Evolutionary conservation across 306 rosid genomes (phyloP).

Genomic region (Acmispon strigosus): DNA sequence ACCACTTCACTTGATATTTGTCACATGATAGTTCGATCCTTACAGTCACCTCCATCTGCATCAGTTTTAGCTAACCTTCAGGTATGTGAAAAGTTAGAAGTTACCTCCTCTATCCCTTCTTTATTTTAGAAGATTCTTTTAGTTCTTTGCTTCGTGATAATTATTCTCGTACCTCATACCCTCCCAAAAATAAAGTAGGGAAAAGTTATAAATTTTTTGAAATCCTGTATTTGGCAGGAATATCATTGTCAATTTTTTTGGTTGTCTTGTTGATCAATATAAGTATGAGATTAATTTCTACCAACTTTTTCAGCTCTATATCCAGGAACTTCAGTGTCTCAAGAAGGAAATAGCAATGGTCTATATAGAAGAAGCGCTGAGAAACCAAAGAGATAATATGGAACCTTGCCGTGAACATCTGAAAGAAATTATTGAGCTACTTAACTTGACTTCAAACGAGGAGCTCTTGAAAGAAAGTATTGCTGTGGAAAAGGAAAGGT

Average conservation of each 20-base stretch:
- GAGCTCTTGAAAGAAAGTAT: conserved; percentile 80
- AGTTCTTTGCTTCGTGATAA: conserved; percentile 1
- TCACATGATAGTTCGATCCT: conserved; percentile 45
- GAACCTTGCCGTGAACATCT: conserved; percentile 48
- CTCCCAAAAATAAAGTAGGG: not conserved
- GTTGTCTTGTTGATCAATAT: conserved; percentile 15
- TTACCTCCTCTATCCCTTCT: not conserved
- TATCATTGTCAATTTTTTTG: not conserved
- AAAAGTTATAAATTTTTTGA: not conserved
- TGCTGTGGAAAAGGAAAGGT: conserved; percentile 78
- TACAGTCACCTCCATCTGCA: conserved; percentile 54
- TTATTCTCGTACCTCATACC: not conserved
- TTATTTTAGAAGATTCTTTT: not conserved
- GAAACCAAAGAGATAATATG: conserved; percentile 41
- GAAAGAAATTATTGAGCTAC: conserved; percentile 49
- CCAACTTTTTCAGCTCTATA: conserved; percentile 51
- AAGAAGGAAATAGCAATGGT: conserved; percentile 64
- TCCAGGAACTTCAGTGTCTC: conserved; percentile 70
- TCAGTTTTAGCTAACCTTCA: conserved; percentile 62
- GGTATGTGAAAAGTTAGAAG: conserved; percentile 43
- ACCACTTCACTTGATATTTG: conserved; percentile 57
- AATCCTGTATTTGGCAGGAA: conserved; percentile 4
- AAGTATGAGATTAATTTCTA: conserved; percentile 24
- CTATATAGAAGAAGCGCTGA: conserved; percentile 65
- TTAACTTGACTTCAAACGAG: conserved; percentile 58